Evolutionary conservation across 1,284 basidiomycete species (phyloP).

Genomic region (Ceratobasidium sp.): DNA sequence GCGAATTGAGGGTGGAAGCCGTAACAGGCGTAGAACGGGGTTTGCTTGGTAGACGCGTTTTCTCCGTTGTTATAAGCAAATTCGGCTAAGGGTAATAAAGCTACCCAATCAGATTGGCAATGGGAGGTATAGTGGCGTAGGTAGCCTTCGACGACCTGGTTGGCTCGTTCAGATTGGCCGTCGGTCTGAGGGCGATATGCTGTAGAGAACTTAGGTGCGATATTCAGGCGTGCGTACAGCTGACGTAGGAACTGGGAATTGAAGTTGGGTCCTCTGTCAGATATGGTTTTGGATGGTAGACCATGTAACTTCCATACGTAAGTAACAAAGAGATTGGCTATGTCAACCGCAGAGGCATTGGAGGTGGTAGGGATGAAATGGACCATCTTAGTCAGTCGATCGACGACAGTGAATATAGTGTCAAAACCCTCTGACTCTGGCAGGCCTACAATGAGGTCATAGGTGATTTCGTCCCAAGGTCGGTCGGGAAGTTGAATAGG

Average conservation of each 20-base stretch:
- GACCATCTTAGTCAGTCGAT: neutral
- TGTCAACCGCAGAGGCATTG: neutral
- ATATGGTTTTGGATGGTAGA: constrained; percentile 3
- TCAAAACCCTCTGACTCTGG: too few relatives aligned
- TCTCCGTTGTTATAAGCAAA: constrained; percentile 49
- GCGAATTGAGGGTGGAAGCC: constrained; percentile 52
- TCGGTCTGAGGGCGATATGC: constrained; percentile 57
- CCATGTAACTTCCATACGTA: too few relatives aligned
- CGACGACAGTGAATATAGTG: neutral
- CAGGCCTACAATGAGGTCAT: too few relatives aligned
- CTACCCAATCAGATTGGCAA: constrained; percentile 50
- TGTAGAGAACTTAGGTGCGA: constrained; percentile 51
- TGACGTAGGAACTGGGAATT: constrained; percentile 51
- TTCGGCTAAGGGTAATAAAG: constrained; percentile 49
- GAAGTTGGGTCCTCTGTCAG: constrained; percentile 50
- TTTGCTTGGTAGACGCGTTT: constrained; percentile 42
- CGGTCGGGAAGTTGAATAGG: too few relatives aligned
- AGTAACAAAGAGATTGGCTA: constrained; percentile 16
- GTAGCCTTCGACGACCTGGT: constrained; percentile 54
- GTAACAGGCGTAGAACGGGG: constrained; percentile 53
- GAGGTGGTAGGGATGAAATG: neutral
- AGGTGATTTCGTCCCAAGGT: too few relatives aligned
- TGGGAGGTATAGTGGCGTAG: constrained; percentile 49
- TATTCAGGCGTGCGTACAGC: constrained; percentile 45
- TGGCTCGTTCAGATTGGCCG: constrained; percentile 56